Percentiles rank a stretch among this genome's conserved stretches.
phyloP scores from a whole-genome alignment of 1,139 yeast genomes.

The Nakaseomyces nivariensis region DNA sequence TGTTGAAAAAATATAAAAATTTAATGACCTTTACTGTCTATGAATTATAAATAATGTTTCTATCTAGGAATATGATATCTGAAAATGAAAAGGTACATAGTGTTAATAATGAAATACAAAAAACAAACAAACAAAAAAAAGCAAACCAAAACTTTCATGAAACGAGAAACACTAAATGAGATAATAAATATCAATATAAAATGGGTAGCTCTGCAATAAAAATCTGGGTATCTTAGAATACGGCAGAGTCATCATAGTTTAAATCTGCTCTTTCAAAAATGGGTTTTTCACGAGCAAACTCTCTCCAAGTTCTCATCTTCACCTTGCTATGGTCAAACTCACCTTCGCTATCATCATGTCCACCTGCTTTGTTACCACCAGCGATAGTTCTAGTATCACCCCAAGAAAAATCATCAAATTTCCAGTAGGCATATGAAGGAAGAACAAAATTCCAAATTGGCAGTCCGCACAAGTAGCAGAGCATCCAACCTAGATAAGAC shows the following conservation, averaged over 20 bases:
- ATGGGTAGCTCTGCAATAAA: neutral
- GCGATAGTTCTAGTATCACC: conserved; percentile 89
- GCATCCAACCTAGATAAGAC: conserved; percentile 73
- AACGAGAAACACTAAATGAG: neutral
- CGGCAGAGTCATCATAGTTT: neutral
- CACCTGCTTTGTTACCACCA: conserved; percentile 52
- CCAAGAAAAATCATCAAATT: conserved; percentile 97
- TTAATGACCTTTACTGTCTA: conserved; percentile 31
- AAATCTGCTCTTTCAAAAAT: neutral
- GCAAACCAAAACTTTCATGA: too few species aligned
- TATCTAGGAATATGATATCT: neutral
- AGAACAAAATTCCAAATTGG: conserved; percentile 93
- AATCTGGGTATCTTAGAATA: neutral
- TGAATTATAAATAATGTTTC: conserved; percentile 3
- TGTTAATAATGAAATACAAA: too few species aligned
- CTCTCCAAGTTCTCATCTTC: conserved; percentile 89
- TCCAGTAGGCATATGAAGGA: conserved; percentile 89
- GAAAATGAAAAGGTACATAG: too few species aligned
- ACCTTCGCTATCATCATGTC: conserved; percentile 63
- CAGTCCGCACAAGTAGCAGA: conserved; percentile 67
- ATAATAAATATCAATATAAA: too few species aligned
- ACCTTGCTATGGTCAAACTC: conserved; percentile 83
- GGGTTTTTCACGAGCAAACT: conserved; percentile 34
- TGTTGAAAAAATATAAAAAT: conserved; percentile 33
- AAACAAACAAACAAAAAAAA: too few species aligned